Conservation (phyloP, 1,284 basidiomycete species). For the Cutaneotrichosporon cavernicola region DNA sequence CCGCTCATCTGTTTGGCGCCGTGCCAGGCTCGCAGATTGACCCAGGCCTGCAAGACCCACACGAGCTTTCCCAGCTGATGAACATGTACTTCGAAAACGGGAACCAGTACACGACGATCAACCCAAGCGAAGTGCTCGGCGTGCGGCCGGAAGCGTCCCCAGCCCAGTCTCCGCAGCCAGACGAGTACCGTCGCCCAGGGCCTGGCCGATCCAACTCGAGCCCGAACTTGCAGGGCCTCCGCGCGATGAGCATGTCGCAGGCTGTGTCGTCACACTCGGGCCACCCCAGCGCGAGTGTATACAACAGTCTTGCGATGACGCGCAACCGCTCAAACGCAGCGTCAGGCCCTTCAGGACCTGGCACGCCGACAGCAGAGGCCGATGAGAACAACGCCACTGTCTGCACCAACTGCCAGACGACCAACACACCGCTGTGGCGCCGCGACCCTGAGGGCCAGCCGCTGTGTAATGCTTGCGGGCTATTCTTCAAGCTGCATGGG, state of each 20-base stretch:
- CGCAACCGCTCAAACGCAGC: slow-evolving; percentile 6
- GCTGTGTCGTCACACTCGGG: not conserved
- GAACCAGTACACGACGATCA: slow-evolving; percentile 73
- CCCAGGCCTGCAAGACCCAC: not conserved
- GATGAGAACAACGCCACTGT: slow-evolving; percentile 69
- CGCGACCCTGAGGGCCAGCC: slow-evolving; percentile 93
- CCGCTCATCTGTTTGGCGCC: slow-evolving; percentile 14
- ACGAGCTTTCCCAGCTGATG: slow-evolving; percentile 54
- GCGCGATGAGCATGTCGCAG: slow-evolving; percentile 7
- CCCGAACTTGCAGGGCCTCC: slow-evolving; percentile 47
- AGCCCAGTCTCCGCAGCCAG: slow-evolving; percentile 33
- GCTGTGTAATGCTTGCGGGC: slow-evolving; percentile 81
- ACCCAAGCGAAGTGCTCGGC: slow-evolving; percentile 76
- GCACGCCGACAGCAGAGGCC: slow-evolving; percentile 12
- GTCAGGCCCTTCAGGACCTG: not conserved
- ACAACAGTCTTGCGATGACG: not conserved
- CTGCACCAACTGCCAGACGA: slow-evolving; percentile 93
- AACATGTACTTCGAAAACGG: slow-evolving; percentile 47
- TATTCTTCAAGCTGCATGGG: slow-evolving; percentile 93
- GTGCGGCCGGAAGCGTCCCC: slow-evolving; percentile 7
- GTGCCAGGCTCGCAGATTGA: slow-evolving; percentile 6
- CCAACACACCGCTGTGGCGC: slow-evolving; percentile 92
- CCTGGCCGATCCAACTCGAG: slow-evolving; percentile 48
- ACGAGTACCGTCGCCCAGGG: slow-evolving; percentile 34
- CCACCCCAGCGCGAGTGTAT: not conserved